Evolutionary conservation across 1,139 yeast species (phyloP), one percentile per base, ranked within the genome.

Genomic region (Blastobotrys illinoisensis): DNA sequence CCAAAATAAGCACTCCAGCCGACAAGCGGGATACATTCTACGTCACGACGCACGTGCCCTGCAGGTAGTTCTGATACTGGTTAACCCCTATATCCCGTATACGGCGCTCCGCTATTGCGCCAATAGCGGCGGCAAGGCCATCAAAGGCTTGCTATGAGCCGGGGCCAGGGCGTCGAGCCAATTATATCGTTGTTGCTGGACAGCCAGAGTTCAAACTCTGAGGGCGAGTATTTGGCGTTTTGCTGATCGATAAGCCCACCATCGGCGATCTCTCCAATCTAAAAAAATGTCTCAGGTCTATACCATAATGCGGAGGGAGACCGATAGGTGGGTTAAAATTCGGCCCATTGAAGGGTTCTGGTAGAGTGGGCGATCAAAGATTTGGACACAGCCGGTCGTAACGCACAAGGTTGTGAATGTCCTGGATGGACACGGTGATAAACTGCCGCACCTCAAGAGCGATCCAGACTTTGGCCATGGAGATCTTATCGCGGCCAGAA

Each of bases 401-500:
- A 61, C 80, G 79, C 54, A 83, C 83, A 59, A 82, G 71, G 40
- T 72, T 72, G 62, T 81, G 77, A 48, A 79, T 76, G 64, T 88
- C 96, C 66, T 85, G 87, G n/a, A 88, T 80, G 1, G 96, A 86
- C 24, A 95, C 88, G 62, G 78, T 83, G 68, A 93, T 84, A 64
- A 91, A 84, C 68, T 88, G 95, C 67, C 98, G 80, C 4, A 88
- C 85, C 72, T 93, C 98, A 45, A 93, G 74, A 0, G 95, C 93
- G 54, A 89, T 67, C 98, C 98, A 91, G 21, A 91, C 93, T 67
- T 88, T 88, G 58, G 88, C 74, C 96, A 90, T 88, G 21, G 87
- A 82, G 55, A 88, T 62, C 21, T 84, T 77, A 63, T 85, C 85
- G 45, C 82, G 82, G 64, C 81, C 78, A 57, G 77, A 74, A 50